phyloP scores from a whole-genome alignment of 2,329 filamentous ascomycete genomes.

The Volutella citrinella region DNA sequence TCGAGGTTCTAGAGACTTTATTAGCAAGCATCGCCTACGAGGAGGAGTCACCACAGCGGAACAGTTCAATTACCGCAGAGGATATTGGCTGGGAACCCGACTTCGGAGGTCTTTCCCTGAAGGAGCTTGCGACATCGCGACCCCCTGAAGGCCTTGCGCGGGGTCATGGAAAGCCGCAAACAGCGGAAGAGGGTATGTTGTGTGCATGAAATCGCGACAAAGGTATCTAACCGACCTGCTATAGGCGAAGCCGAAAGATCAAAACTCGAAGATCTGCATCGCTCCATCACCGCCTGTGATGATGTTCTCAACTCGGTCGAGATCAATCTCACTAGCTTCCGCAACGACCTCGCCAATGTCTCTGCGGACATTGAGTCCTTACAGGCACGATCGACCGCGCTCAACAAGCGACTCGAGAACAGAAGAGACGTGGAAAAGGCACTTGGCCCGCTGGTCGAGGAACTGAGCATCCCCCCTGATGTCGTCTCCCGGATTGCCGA shows the following conservation, averaged over 20 bases:
- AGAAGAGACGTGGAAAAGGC: constrained; percentile 85
- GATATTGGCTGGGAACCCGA: constrained; percentile 67
- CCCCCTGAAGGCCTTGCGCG: constrained; percentile 14
- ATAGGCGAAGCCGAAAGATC: constrained; percentile 75
- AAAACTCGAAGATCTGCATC: constrained; percentile 87
- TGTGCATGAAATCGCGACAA: background rate
- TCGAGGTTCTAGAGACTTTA: constrained; percentile 62
- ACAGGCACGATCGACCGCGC: constrained; percentile 77
- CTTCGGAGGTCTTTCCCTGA: constrained; percentile 74
- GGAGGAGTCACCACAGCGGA: constrained; percentile 9
- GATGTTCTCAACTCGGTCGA: constrained; percentile 92
- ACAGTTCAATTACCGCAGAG: constrained; percentile 38
- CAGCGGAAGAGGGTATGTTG: constrained; percentile 67
- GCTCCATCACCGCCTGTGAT: constrained; percentile 86
- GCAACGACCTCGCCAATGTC: constrained; percentile 86
- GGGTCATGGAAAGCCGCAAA: constrained; percentile 52
- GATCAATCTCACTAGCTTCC: constrained; percentile 86
- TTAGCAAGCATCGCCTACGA: constrained; percentile 29
- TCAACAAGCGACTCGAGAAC: constrained; percentile 86
- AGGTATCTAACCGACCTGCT: too few relatives aligned
- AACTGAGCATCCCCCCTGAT: constrained; percentile 81
- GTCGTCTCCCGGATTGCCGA: constrained; percentile 84
- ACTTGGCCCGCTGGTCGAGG: constrained; percentile 84
- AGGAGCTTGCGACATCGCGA: constrained; percentile 58
- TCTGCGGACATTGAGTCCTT: constrained; percentile 94